Evolutionary conservation across 2,329 filamentous ascomycete genomes (phyloP), one percentile per base, ranked within the genome.

Genomic region (Metarhizium guizhouense): DNA sequence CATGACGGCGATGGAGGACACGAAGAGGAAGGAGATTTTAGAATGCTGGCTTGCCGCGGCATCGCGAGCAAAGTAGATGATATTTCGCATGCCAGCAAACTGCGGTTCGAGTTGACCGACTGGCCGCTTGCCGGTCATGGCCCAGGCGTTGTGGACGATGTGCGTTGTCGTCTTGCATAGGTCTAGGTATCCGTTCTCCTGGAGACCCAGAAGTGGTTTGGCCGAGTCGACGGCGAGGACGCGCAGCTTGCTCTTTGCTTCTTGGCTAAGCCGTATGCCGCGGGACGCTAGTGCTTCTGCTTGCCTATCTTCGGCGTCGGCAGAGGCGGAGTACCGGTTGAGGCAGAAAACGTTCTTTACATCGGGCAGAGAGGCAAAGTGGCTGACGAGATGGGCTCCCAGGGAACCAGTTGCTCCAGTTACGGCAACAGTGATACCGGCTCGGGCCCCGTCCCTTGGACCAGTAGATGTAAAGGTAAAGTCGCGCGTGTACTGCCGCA

Each of bases 141-240:
- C 73, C 76, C 76, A 81, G 0, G 76, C 78, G 51, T 75, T 79
- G 62, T 80, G 77, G 20, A 78, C 56, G 45, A 83, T 72, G 56
- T 80, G 74, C 0, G 79, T 82, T 8, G 74, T 75, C 2, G 53
- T 61, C 0, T 0, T 66, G 61, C 0, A 82, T 68, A 0, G 52
- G 25, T 2, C 63, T 45, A 59, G n/a, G n/a, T 81, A 80, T 1
- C 70, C 65, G 4, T 60, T 45, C 0, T 56, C 16, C 0, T 65
- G 25, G 0, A 83, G 65, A 0, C 78, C 79, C 0, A 82, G 68
- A 3, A 60, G 54, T 0, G 70, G 16, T 25, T 16, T 52, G 4
- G 38, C 1, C 36, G 10, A 52, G 38, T 42, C 38, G 18, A 7
- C 14, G 40, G 40, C 4, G 10, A 7, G 40, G 14, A n/a, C n/a